A percentile compares a stretch with the other conserved stretches of the same genome.
phyloP scores from a whole-genome alignment of 1,284 basidiomycete species.

The Naganishia sp. region DNA sequence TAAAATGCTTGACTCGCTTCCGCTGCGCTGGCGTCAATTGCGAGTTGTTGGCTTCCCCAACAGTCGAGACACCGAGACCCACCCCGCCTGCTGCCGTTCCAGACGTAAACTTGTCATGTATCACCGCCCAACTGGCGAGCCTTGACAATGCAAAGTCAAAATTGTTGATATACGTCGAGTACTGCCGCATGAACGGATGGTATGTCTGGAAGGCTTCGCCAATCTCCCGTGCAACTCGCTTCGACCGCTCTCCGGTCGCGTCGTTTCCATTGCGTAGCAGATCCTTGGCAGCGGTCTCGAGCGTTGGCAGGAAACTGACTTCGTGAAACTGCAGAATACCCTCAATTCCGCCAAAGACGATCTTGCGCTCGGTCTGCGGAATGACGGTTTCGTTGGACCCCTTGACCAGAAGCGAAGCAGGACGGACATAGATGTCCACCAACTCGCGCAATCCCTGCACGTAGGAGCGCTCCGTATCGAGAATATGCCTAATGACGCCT shows the following conservation, averaged over 20 bases:
- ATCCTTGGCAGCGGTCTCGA: conserved; percentile 72
- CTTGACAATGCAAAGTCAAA: conserved; percentile 87
- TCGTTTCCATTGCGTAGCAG: conserved; percentile 66
- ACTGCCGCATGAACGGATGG: conserved; percentile 95
- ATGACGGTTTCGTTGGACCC: conserved; percentile 71
- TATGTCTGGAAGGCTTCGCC: conserved; percentile 88
- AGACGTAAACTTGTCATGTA: conserved; percentile 13
- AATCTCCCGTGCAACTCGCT: conserved; percentile 74
- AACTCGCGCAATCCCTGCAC: conserved; percentile 89
- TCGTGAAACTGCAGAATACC: conserved; percentile 88
- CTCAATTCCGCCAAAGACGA: conserved; percentile 91
- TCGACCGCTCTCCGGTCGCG: conserved; percentile 70
- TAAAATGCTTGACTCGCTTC: conserved; percentile 80
- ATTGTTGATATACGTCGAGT: conserved; percentile 94
- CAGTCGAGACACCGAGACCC: conserved; percentile 35
- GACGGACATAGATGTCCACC: conserved; percentile 91
- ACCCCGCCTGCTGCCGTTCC: conserved; percentile 16
- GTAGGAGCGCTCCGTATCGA: conserved; percentile 92
- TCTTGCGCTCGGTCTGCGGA: conserved; percentile 82
- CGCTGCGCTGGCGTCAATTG: conserved; percentile 69
- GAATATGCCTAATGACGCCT: conserved; percentile 78
- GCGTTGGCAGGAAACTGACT: conserved; percentile 84
- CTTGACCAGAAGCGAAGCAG: conserved; percentile 70
- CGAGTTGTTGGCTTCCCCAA: conserved; percentile 11
- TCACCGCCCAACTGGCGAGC: conserved; percentile 75